Percentiles rank a stretch among this genome's conserved stretches.
Evolutionary conservation across 306 rosid species (phyloP).

Genomic region (Sophora flavescens): DNA sequence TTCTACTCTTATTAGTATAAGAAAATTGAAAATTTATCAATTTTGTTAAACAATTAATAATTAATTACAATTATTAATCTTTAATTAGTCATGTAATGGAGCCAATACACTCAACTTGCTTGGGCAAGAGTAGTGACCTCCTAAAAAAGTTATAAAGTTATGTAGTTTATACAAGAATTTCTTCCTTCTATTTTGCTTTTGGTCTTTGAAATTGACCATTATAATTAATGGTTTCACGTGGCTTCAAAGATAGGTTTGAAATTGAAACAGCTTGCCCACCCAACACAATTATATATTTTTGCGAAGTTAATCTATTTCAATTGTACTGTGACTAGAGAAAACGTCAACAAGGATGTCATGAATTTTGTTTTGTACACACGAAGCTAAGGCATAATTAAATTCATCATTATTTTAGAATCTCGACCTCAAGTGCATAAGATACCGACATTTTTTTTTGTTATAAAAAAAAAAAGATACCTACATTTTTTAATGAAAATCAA

Average conservation of each 20-base stretch:
- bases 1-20: too few relatives aligned
- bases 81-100: too few relatives aligned
- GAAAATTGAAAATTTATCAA: too few relatives aligned
- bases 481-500: not conserved
- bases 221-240: slow-evolving; percentile 37
- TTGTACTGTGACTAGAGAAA: not conserved
- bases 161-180: not conserved
- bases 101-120: too few relatives aligned
- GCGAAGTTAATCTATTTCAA: not conserved
- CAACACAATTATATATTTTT: slow-evolving; percentile 3
- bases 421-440: not conserved
- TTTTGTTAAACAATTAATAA: too few relatives aligned
- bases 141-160: too few relatives aligned
- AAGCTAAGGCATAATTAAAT: not conserved
- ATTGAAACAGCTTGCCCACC: slow-evolving; percentile 38
- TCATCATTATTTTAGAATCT: not conserved
- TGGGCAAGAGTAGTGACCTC: too few relatives aligned
- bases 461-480: not conserved
- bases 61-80: too few relatives aligned
- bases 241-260: slow-evolving; percentile 42
- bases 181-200: not conserved
- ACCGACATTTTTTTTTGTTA: not conserved
- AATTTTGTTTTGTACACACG: not conserved
- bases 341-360: not conserved
- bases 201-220: slow-evolving; percentile 35